phyloP scores from a whole-genome alignment of 495 filamentous ascomycete species.

The Xylaria castorea region DNA sequence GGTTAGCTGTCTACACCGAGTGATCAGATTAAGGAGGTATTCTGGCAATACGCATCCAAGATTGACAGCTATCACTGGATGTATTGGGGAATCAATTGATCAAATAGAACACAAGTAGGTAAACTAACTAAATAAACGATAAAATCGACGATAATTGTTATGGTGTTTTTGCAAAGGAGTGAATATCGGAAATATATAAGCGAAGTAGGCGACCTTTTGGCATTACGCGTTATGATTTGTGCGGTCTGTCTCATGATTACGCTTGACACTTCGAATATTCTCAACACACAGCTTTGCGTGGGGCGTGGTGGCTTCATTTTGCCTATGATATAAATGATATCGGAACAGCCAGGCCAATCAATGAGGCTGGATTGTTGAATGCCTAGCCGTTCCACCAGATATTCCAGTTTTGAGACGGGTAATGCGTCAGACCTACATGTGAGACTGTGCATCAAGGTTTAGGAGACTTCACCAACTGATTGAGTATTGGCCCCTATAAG shows the following conservation, averaged over 20 bases:
- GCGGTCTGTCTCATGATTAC: slow-evolving; percentile 1
- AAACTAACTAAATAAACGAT: no score
- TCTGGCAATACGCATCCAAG: no score
- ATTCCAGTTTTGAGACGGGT: neutral
- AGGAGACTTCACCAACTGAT: neutral
- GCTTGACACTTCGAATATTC: neutral
- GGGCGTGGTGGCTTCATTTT: neutral
- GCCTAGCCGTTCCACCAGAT: neutral
- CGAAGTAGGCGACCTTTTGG: neutral
- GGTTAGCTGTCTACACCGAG: no score
- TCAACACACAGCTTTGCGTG: neutral
- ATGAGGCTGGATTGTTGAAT: neutral
- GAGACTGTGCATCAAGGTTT: neutral
- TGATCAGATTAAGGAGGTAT: no score
- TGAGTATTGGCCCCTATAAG: no score
- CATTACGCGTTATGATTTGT: neutral
- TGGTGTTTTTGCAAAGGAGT: no score
- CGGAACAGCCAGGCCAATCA: neutral
- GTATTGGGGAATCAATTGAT: no score
- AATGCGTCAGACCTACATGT: neutral
- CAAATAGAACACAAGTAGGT: no score
- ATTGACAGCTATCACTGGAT: no score
- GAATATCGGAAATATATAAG: neutral
- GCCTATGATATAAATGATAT: neutral
- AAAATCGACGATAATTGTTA: no score